phyloP scores from a whole-genome alignment of 345 rosid genomes.

The Trapa incisa region DNA sequence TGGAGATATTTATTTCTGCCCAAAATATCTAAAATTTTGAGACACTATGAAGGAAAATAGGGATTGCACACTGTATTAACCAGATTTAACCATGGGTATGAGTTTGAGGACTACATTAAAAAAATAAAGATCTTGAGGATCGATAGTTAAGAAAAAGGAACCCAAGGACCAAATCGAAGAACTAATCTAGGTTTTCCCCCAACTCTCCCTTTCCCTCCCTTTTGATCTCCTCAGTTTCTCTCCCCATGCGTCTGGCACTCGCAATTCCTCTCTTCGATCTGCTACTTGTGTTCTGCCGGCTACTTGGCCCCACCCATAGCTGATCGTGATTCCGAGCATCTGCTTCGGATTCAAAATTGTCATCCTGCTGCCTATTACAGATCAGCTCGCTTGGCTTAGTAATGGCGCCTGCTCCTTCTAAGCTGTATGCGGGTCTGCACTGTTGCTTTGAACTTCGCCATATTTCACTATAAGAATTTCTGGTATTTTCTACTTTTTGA shows the following conservation, averaged over 20 bases:
- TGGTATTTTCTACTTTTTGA: neutral
- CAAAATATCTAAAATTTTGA: too few species aligned
- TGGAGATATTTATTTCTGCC: too few species aligned
- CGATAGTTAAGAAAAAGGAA: neutral
- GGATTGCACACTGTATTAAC: too few species aligned
- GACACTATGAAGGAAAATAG: too few species aligned
- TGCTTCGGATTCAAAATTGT: neutral
- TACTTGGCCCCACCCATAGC: neutral
- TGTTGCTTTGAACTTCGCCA: neutral
- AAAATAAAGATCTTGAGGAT: neutral
- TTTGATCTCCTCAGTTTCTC: neutral
- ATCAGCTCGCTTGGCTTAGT: neutral
- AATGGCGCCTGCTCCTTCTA: constrained; percentile 65
- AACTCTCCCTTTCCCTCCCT: neutral
- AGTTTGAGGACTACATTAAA: too few species aligned
- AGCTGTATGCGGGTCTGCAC: constrained; percentile 51
- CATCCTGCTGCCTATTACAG: neutral
- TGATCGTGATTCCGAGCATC: too few species aligned
- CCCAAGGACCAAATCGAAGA: neutral
- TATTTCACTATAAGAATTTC: neutral
- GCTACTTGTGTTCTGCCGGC: neutral
- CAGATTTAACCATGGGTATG: too few species aligned
- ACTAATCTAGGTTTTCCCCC: neutral
- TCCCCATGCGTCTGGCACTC: neutral
- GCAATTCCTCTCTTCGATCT: neutral